Evolutionary conservation across 768 basidiomycete species (phyloP), one percentile per base, ranked within the genome.

Genomic region (Termitomyces bulborhizus): DNA sequence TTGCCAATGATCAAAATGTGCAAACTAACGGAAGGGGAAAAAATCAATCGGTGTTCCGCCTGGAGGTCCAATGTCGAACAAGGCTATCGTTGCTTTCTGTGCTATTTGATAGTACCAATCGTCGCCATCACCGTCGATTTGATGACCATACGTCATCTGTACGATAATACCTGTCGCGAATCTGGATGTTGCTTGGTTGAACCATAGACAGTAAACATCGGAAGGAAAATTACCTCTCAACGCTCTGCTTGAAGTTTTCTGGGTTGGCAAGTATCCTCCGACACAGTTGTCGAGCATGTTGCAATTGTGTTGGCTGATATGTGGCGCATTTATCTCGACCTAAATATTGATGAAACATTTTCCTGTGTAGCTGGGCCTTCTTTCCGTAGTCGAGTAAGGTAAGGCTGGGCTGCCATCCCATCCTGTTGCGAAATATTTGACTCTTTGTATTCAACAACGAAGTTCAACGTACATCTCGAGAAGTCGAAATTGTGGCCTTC

Each of bases 131-230:
- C 59, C 49, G 9, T 51, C 42, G 12, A 60, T 50, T 13, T 50
- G 42, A 42, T 61, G 60, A 13, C 63, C 65, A 45, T 59, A 65
- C 4, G 61, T 51, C 39, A 66, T 36, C 8, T 51, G 15, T 32
- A 62, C 59, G 13, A 63, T 60, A 9, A 60, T 42, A 16, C 52
- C 51, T 11, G 58, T 61, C 5, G 64, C 26, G 52, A 49, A 66
- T 27, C 48, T 49, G 36, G 27, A 9, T 7, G 34, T 26, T 16
- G 4, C 36, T 27, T 37, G 37, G 48, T 12, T 11, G 27, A 36
- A 37, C 32, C 13, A 37, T 27, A 26, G 8, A 37, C 6, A 27
- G 15, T 27, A 27, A 37, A 24, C 26, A 9, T 48, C 6, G 24
- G 9, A 36, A 37, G 21, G 36, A 27, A 11, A n/a, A 15, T 37